These are phyloP conservation scores for Phialocephala sp. DNA, from an alignment of 2,329 filamentous ascomycete genomes.

Conservation along the genomic window DNA sequence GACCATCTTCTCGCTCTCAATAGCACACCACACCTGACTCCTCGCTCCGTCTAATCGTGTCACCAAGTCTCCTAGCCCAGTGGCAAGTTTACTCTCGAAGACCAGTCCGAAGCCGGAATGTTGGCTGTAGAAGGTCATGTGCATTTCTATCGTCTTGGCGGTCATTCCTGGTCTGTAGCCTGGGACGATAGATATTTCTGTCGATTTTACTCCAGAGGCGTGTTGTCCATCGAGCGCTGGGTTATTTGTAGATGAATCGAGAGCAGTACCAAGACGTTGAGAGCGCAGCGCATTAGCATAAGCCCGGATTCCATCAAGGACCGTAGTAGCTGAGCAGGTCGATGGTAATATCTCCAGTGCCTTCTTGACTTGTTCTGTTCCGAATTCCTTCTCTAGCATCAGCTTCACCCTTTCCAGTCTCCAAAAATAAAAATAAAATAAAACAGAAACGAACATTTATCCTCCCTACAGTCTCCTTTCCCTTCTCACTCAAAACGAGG, in stretches of 20 bases:
- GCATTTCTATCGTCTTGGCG: constrained; percentile 41
- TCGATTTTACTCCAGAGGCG: too few relatives aligned
- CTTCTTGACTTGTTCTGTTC: too few relatives aligned
- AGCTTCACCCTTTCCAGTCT: background rate
- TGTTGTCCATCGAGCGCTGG: too few relatives aligned
- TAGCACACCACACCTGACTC: constrained; percentile 41
- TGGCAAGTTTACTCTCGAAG: constrained; percentile 38
- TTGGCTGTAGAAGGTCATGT: constrained; percentile 37
- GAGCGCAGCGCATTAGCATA: constrained; percentile 14
- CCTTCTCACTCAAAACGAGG: constrained; percentile 30
- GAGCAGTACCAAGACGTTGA: background rate
- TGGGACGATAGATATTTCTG: constrained; percentile 31
- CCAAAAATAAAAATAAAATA: background rate
- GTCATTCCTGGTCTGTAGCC: constrained; percentile 42
- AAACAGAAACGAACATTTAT: constrained; percentile 25
- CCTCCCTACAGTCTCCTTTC: constrained; percentile 26
- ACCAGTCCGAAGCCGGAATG: constrained; percentile 33
- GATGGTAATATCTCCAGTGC: too few relatives aligned
- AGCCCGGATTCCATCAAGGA: constrained; percentile 14
- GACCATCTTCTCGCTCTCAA: constrained; percentile 36
- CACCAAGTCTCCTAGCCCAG: constrained; percentile 32
- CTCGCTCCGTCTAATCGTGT: constrained; percentile 31
- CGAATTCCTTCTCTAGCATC: too few relatives aligned
- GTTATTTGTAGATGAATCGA: background rate
- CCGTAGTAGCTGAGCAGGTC: too few relatives aligned